Conservation (phyloP, 2,329 filamentous ascomycete species). For the Sclerotiophoma versabilis region DNA sequence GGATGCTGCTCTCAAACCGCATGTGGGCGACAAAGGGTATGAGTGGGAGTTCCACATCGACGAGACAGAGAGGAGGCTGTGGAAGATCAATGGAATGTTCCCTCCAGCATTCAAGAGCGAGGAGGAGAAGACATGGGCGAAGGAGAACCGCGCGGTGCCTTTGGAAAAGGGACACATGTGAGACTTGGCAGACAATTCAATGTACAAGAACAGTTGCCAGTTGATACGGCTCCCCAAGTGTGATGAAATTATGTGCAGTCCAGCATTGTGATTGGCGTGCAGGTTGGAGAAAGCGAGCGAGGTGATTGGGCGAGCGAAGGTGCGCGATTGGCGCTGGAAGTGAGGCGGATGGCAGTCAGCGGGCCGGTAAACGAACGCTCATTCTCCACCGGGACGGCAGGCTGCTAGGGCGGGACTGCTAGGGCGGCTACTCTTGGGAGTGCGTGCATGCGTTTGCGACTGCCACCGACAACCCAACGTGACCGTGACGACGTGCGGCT, state of each 20-base stretch:
- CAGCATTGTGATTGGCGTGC: constrained; percentile 16
- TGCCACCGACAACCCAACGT: constrained; percentile 24
- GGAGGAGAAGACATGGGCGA: constrained; percentile 40
- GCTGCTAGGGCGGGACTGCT: constrained; percentile 7
- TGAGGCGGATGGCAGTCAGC: constrained; percentile 11
- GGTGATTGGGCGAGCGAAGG: constrained; percentile 10
- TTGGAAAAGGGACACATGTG: not conserved
- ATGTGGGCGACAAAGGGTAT: constrained; percentile 52
- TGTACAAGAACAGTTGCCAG: no score
- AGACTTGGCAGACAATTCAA: no score
- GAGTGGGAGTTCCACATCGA: constrained; percentile 54
- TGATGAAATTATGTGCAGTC: not conserved
- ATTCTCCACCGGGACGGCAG: not conserved
- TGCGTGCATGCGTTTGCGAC: constrained; percentile 19
- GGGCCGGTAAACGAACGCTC: constrained; percentile 2
- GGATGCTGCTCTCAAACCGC: constrained; percentile 47
- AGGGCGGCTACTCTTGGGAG: constrained; percentile 14
- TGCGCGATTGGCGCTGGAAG: constrained; percentile 11
- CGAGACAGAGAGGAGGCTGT: constrained; percentile 54
- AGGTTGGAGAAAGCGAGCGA: not conserved
- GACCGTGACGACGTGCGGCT: constrained; percentile 23
- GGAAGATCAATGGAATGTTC: constrained; percentile 54
- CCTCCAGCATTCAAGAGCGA: constrained; percentile 47
- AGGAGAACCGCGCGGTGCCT: constrained; percentile 22
- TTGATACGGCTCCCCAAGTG: not conserved